Conservation (phyloP, 140 eudicot genomes). For the Senecio squalidus region DNA sequence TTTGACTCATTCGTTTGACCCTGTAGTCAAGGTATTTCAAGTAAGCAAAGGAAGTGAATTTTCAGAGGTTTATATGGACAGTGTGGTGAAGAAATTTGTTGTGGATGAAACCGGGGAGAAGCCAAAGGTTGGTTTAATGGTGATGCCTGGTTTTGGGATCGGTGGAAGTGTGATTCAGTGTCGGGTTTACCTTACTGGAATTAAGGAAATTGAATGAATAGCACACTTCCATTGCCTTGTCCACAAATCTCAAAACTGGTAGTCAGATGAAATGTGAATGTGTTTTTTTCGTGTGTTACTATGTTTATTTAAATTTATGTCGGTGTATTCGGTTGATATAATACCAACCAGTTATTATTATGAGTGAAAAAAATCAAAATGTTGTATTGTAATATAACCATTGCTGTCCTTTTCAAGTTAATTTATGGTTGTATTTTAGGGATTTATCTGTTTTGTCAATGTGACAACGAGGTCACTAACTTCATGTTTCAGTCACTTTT, state of each 20-base stretch:
- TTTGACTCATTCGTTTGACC: constrained; percentile 71
- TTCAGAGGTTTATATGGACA: constrained; percentile 89
- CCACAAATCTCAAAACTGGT: background rate
- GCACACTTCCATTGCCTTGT: background rate
- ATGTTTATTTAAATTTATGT: constrained; percentile 20
- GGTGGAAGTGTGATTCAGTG: constrained; percentile 79
- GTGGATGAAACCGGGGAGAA: constrained; percentile 52
- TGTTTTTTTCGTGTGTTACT: constrained; percentile 16
- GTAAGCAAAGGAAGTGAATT: constrained; percentile 66
- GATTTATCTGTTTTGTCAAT: too few relatives aligned
- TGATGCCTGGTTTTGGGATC: constrained; percentile 95
- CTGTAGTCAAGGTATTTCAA: constrained; percentile 65
- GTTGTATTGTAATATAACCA: too few relatives aligned
- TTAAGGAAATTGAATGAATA: constrained; percentile 63
- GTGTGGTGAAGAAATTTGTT: constrained; percentile 54
- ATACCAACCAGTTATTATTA: constrained; percentile 18
- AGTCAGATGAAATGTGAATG: constrained; percentile 22
- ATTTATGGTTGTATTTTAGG: background rate
- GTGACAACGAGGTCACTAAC: too few relatives aligned
- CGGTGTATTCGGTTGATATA: constrained; percentile 22
- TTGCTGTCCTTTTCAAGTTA: background rate
- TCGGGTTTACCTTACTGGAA: constrained; percentile 76
- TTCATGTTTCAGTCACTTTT: too few relatives aligned
- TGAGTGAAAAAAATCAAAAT: constrained; percentile 28
- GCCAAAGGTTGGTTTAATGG: constrained; percentile 85